Evolutionary conservation across 2,329 filamentous ascomycete species (phyloP), one percentile per base, ranked within the genome.

Genomic region (Aspergillus unguis): DNA sequence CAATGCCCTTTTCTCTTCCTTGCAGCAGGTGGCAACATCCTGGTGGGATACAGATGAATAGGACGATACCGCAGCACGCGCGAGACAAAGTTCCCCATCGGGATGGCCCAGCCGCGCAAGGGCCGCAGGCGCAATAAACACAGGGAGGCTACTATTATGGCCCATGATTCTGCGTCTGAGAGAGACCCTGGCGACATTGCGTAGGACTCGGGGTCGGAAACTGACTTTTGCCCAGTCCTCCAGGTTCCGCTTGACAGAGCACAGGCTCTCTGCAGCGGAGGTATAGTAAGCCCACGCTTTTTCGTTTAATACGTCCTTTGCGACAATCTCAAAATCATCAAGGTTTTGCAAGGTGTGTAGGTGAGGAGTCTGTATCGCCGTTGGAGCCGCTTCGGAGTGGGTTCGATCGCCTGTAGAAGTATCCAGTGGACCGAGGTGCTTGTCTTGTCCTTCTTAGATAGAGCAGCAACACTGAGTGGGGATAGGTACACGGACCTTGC

Each of bases 201-300:
- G 29, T 9, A 49, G 38, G 7, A 49, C 28, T 9, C 47, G 47
- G 10, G 47, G 47, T 11, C 47, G 47, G 10, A 49, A 29, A 23
- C 28, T 17, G 9, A 49, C 29, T 11, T 49, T 32, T 5, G 10
- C 4, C 25, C 31, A 49, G 29, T 31, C 41, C 8, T 33, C 23
- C 26, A 49, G 25, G 37, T 49, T 49, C 5, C 5, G 73, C 27
- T 75, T 67, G 2, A 77, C 75, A 41, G 84, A 80, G 29, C 85
- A 82, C 5, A 80, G 59, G 77, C 77, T 85, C 3, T 83, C 86
- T 5, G 41, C 27, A 7, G 41, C 27, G 11, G 41, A 44, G n/a
- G 3, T n/a, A 17, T 44, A 44, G 62, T 87, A 88, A 0, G 85
- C 85, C 82, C 83, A 87, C 9, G 84, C 81, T 61, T 87, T 87